A percentile compares a stretch with the other conserved stretches of the same genome.
Conservation (phyloP, 306 rosid species). For the Pueraria montana region DNA sequence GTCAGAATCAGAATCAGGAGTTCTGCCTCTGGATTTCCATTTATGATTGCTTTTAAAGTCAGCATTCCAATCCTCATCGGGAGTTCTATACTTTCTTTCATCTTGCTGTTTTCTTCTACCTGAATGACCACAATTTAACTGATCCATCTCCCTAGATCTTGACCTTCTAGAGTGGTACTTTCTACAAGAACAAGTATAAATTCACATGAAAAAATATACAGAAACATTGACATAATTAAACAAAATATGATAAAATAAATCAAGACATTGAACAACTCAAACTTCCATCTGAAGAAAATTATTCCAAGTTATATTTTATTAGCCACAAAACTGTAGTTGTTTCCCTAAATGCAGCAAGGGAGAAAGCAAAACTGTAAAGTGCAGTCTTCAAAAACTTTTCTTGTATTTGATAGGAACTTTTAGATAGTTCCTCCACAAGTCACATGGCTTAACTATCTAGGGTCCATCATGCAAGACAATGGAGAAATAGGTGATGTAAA, state of each 20-base stretch:
- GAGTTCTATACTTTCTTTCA: conserved; percentile 50
- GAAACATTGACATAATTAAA: conserved; percentile 26
- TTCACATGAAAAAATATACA: not conserved
- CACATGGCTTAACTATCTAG: not conserved
- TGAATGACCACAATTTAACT: not conserved
- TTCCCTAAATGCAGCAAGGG: conserved; percentile 31
- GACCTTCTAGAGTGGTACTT: conserved; percentile 69
- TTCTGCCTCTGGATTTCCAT: conserved; percentile 58
- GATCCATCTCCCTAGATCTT: conserved; percentile 58
- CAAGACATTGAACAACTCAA: conserved; percentile 24
- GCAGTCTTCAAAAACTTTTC: not conserved
- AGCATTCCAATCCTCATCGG: conserved; percentile 49
- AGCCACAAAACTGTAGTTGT: conserved; percentile 2
- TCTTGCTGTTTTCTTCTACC: conserved; percentile 56
- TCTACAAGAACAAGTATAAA: conserved; percentile 38
- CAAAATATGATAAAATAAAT: conserved; percentile 22
- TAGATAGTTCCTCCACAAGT: not conserved
- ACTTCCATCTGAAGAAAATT: conserved; percentile 30
- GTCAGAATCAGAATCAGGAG: conserved; percentile 54
- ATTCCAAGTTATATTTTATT: conserved; percentile 20
- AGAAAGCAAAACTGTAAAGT: conserved; percentile 6
- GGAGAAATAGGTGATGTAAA: not conserved
- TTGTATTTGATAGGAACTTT: conserved; percentile 7
- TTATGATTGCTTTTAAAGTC: conserved; percentile 40
- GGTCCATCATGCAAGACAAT: not conserved